These are phyloP conservation scores for Chaetomidium leptoderma DNA, from an alignment of 495 filamentous ascomycete genomes.

Conservation along the genomic window DNA sequence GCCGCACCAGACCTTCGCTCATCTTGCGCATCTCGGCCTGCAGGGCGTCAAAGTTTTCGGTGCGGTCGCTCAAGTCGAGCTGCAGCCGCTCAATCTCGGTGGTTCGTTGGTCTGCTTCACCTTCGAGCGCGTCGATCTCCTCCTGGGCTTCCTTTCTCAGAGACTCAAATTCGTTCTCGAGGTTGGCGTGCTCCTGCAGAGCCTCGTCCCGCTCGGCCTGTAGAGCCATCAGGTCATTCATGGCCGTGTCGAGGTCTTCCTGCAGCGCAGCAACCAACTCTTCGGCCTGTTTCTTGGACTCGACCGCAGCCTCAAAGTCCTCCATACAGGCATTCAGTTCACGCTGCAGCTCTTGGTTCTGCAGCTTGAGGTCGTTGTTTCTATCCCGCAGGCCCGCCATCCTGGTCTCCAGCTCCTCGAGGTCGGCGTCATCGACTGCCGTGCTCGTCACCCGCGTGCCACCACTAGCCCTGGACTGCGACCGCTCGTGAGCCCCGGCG, in stretches of 20 bases:
- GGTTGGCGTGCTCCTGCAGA: slow-evolving; percentile 67
- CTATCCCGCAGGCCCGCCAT: slow-evolving; percentile 81
- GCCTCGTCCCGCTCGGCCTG: slow-evolving; percentile 85
- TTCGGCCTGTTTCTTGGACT: slow-evolving; percentile 54
- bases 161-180: slow-evolving; percentile 74
- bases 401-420: slow-evolving; percentile 79
- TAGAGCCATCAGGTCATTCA: slow-evolving; percentile 75
- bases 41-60: slow-evolving; percentile 77
- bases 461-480: slow-evolving; percentile 68
- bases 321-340: slow-evolving; percentile 65
- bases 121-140: slow-evolving; percentile 78
- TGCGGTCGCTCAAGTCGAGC: slow-evolving; percentile 62
- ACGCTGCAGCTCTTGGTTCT: slow-evolving; percentile 73
- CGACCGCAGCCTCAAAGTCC: slow-evolving; percentile 61
- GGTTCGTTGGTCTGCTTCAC: slow-evolving; percentile 66
- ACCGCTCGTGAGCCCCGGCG: slow-evolving; percentile 59
- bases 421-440: slow-evolving; percentile 69
- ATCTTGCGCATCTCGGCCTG: slow-evolving; percentile 89
- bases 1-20: slow-evolving; percentile 73
- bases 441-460: slow-evolving; percentile 57
- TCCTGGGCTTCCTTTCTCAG: slow-evolving; percentile 75
- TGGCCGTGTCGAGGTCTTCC: slow-evolving; percentile 69
- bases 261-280: slow-evolving; percentile 60
- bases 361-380: slow-evolving; percentile 74
- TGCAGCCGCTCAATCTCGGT: slow-evolving; percentile 69